A percentile compares a stretch with the other conserved stretches of the same genome.
Evolutionary conservation across 108 stramenopile species (phyloP).

Genomic region (Hondaea fermentalgiana): DNA sequence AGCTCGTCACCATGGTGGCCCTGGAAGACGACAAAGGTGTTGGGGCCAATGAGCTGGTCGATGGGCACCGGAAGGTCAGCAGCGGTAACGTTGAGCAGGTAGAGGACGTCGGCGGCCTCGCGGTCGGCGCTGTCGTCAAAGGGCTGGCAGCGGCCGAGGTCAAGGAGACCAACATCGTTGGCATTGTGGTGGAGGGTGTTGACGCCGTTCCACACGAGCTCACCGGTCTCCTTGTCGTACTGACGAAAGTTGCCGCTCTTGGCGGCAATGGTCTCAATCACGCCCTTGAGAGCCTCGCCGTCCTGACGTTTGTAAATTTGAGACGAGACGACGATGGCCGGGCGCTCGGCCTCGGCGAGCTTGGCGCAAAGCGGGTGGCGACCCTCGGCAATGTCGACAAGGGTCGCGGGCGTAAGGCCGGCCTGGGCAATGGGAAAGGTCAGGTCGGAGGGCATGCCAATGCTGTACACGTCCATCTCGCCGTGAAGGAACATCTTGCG

Average conservation of each 20-base stretch:
- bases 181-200: conserved; percentile 38
- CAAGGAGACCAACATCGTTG: conserved; percentile 40
- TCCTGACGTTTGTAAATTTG: conserved; percentile 33
- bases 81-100: conserved; percentile 36
- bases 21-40: conserved; percentile 22
- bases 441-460: conserved; percentile 33
- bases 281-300: conserved; percentile 23
- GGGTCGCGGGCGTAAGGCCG: conserved; percentile 31
- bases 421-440: conserved; percentile 35
- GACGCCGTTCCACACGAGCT: conserved; percentile 30
- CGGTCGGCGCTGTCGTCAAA: conserved; percentile 14
- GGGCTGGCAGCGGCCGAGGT: conserved; percentile 25
- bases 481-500: conserved; percentile 36
- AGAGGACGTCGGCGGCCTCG: conserved; percentile 31
- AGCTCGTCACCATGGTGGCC: conserved; percentile 37
- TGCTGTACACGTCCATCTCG: conserved; percentile 29
- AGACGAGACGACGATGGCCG: conserved; percentile 36
- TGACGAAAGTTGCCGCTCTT: conserved; percentile 11
- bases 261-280: conserved; percentile 16
- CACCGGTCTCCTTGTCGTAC: neutral
- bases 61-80: conserved; percentile 21
- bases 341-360: conserved; percentile 32
- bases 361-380: conserved; percentile 25
- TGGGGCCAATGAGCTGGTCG: conserved; percentile 28
- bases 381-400: conserved; percentile 25